These are phyloP conservation scores for Rhodocollybia butyracea DNA, from an alignment of 768 basidiomycete genomes.

Conservation along the genomic window DNA sequence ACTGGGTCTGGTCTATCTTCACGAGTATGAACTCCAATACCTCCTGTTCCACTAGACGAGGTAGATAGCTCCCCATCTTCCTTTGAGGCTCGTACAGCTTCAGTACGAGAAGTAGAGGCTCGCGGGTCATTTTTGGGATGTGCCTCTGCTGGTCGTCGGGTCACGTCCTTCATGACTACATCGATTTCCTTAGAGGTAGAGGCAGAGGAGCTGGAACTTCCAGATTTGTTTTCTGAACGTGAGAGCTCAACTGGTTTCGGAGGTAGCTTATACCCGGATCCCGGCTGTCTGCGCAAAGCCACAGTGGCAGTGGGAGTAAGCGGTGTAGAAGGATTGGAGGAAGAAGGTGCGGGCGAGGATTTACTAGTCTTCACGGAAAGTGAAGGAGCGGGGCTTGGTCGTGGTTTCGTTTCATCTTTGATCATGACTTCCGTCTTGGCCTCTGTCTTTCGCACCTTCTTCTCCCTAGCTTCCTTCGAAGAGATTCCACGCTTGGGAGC, in stretches of 20 bases:
- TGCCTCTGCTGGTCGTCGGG: neutral
- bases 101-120: neutral
- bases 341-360: neutral
- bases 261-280: slow-evolving; percentile 42
- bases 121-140: neutral
- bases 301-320: slow-evolving; percentile 7
- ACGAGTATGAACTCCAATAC: neutral
- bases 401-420: slow-evolving; percentile 44
- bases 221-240: neutral
- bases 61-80: slow-evolving; percentile 3
- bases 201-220: neutral
- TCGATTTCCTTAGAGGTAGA: neutral
- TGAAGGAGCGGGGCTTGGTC: slow-evolving; percentile 19
- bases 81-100: neutral
- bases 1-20: neutral
- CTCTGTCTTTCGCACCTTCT: slow-evolving; percentile 40
- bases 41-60: neutral
- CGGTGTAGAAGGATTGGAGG: slow-evolving; percentile 11
- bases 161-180: slow-evolving; percentile 1
- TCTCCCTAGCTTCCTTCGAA: slow-evolving; percentile 44
- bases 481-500: slow-evolving; percentile 45
- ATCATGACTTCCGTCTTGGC: slow-evolving; percentile 38
- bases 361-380: neutral
- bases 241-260: slow-evolving; percentile 21
- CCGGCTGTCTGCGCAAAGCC: slow-evolving; percentile 41